Percentiles rank a stretch among this genome's conserved stretches.
Conservation (phyloP, 345 rosid genomes). For the Carallia brachiata region DNA sequence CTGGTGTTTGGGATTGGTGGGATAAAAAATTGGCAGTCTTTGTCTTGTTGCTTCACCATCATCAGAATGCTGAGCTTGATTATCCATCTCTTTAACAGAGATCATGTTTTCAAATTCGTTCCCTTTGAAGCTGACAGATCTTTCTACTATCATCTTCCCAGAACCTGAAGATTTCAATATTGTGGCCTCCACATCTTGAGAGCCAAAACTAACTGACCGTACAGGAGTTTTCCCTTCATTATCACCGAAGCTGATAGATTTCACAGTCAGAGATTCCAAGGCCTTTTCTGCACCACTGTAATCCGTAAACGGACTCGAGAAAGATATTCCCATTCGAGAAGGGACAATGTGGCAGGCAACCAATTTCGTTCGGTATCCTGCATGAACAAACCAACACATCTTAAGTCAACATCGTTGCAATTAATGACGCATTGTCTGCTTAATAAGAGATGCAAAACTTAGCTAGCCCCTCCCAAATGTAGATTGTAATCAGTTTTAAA, state of each 20-base stretch:
- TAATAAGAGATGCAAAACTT: background rate
- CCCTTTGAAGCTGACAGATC: slow-evolving; percentile 75
- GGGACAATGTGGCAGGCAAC: slow-evolving; percentile 5
- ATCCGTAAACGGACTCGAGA: slow-evolving; percentile 59
- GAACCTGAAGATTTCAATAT: slow-evolving; percentile 64
- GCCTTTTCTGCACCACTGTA: slow-evolving; percentile 54
- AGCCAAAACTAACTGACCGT: slow-evolving; percentile 65
- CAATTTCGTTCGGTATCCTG: slow-evolving; percentile 29
- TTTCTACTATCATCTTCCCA: slow-evolving; percentile 73
- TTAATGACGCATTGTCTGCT: background rate
- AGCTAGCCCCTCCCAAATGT: background rate
- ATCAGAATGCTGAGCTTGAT: slow-evolving; percentile 20
- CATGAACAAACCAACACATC: slow-evolving; percentile 3
- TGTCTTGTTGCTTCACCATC: slow-evolving; percentile 8
- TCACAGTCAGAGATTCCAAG: slow-evolving; percentile 68
- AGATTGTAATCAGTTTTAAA: background rate
- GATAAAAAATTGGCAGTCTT: slow-evolving; percentile 41
- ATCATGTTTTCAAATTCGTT: slow-evolving; percentile 50
- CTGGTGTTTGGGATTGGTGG: slow-evolving; percentile 60
- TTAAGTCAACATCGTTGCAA: background rate
- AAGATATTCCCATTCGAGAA: slow-evolving; percentile 61
- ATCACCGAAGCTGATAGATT: slow-evolving; percentile 75
- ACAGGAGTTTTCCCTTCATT: slow-evolving; percentile 55
- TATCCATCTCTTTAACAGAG: slow-evolving; percentile 30
- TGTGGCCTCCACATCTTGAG: slow-evolving; percentile 47